A percentile compares a stretch with the other conserved stretches of the same genome.
Evolutionary conservation across 2,329 filamentous ascomycete genomes (phyloP).

Genomic region (Penicillium griseofulvum): DNA sequence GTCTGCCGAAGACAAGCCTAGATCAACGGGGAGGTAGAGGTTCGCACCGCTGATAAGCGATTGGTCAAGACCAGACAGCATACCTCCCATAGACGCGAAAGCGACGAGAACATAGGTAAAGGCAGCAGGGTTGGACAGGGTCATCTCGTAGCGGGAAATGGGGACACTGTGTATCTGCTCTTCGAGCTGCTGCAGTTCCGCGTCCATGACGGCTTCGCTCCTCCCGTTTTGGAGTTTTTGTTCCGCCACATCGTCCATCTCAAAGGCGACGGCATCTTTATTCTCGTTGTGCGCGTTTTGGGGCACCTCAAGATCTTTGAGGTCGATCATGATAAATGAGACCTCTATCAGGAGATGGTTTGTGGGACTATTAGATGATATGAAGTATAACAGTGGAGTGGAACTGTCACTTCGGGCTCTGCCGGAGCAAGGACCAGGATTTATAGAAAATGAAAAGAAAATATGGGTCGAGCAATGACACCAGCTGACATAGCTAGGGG

Average conservation of each 20-base stretch:
- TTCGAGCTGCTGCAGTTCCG: conserved; percentile 31
- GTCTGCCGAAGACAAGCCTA: conserved; percentile 55
- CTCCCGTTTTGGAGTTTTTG: conserved; percentile 21
- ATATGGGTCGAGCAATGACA: neutral
- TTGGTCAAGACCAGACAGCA: conserved; percentile 71
- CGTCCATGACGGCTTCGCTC: conserved; percentile 34
- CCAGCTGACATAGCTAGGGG: neutral
- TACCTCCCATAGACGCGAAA: conserved; percentile 72
- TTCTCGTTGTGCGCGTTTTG: conserved; percentile 25
- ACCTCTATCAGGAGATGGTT: neutral
- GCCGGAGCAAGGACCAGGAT: neutral
- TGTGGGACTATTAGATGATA: neutral
- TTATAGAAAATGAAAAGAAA: neutral
- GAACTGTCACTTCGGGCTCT: neutral
- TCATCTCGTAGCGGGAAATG: conserved; percentile 42
- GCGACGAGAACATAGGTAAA: conserved; percentile 68
- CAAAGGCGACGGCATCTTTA: conserved; percentile 19
- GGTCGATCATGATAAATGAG: conserved; percentile 14
- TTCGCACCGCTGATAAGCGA: conserved; percentile 67
- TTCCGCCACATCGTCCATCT: conserved; percentile 29
- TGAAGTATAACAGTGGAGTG: neutral
- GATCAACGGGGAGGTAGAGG: conserved; percentile 60
- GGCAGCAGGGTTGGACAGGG: conserved; percentile 60
- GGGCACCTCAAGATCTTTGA: conserved; percentile 29
- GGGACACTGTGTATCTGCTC: conserved; percentile 21